These are phyloP conservation scores for Eudorina sp. DNA, from an alignment of 139 green algal genomes.

Conservation along the genomic window DNA sequence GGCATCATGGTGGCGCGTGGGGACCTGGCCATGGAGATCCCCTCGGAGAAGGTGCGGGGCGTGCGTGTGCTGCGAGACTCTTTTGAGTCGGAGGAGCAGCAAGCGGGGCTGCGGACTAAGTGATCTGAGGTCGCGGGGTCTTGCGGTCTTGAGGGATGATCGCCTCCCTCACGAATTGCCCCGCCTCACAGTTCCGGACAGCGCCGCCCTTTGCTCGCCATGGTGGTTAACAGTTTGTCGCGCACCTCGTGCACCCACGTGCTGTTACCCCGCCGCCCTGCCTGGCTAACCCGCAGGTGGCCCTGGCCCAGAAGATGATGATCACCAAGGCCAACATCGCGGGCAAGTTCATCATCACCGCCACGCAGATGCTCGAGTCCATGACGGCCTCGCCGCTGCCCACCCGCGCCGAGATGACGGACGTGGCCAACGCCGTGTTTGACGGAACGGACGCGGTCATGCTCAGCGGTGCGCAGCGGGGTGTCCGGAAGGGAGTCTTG, in stretches of 20 bases:
- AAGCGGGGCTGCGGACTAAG: no score
- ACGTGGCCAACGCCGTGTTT: constrained; percentile 89
- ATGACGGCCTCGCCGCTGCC: constrained; percentile 68
- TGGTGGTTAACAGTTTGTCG: no score
- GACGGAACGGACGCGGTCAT: constrained; percentile 82
- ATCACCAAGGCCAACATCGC: constrained; percentile 86
- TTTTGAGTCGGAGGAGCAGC: no score
- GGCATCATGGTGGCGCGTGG: constrained; percentile 71
- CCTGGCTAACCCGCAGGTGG: constrained; percentile 73
- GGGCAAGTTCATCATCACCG: constrained; percentile 79
- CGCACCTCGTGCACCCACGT: no score
- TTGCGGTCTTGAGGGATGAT: no score
- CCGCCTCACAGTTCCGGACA: no score
- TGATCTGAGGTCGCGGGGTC: no score
- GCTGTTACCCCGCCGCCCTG: no score
- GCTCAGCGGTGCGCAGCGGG: constrained; percentile 64
- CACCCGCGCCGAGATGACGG: constrained; percentile 85
- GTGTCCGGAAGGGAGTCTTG: no score
- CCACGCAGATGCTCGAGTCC: constrained; percentile 82
- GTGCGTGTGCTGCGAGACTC: no score
- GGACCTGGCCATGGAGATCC: constrained; percentile 80
- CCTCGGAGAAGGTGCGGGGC: constrained; percentile 50
- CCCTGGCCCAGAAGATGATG: constrained; percentile 85
- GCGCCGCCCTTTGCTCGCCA: no score
- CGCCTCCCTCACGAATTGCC: no score